Evolutionary conservation across 1,139 yeast genomes (phyloP).

Genomic region (Pneumocystis oryctolagi): DNA sequence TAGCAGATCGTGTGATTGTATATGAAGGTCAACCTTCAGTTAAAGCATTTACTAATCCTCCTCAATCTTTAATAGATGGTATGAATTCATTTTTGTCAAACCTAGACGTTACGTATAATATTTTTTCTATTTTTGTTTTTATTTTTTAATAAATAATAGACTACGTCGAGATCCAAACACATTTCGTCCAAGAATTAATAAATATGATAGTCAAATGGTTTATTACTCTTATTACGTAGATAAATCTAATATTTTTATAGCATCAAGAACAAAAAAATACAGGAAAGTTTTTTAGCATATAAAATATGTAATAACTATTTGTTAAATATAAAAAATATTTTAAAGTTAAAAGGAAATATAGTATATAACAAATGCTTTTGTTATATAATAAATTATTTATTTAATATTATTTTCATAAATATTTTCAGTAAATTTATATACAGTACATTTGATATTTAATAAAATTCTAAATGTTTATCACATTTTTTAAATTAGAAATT

Average conservation of each 20-base stretch:
- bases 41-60: constrained; percentile 66
- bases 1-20: constrained; percentile 96
- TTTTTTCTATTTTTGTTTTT: background rate
- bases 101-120: constrained; percentile 59
- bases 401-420: background rate
- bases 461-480: background rate
- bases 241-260: background rate
- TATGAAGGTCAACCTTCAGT: constrained; percentile 89
- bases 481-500: background rate
- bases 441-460: background rate
- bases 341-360: too few relatives aligned
- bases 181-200: constrained; percentile 95
- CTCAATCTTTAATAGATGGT: constrained; percentile 88
- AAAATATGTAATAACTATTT: constrained; percentile 20
- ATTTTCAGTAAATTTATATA: too few relatives aligned
- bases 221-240: background rate
- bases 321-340: constrained; percentile 9
- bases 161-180: constrained; percentile 96
- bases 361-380: too few relatives aligned
- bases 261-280: constrained; percentile 77
- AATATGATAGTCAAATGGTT: constrained; percentile 90
- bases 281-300: constrained; percentile 94
- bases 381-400: background rate
- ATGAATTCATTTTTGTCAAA: constrained; percentile 94
- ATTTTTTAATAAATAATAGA: constrained; percentile 20